Conservation (phyloP, 306 rosid species). For the Quercus glauca region DNA sequence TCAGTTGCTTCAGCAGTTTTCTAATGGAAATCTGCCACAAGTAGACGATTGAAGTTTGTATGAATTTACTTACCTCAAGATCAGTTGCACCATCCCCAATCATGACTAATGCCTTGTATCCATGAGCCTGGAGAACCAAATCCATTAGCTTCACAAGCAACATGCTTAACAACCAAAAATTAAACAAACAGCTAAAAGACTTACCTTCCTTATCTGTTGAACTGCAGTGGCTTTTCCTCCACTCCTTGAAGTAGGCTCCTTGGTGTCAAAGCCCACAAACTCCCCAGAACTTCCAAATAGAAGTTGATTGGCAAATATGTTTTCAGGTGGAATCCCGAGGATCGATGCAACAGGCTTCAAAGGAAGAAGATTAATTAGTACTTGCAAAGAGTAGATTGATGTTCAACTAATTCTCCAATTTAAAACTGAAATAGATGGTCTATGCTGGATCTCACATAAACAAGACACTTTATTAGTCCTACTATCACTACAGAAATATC, state of each 20-base stretch:
- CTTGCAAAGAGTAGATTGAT: slow-evolving; percentile 12
- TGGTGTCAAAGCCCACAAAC: slow-evolving; percentile 80
- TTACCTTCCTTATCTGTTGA: slow-evolving; percentile 73
- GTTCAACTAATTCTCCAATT: slow-evolving; percentile 14
- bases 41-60: not conserved
- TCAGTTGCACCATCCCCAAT: slow-evolving; percentile 97
- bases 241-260: slow-evolving; percentile 86
- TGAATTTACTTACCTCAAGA: slow-evolving; percentile 63
- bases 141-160: slow-evolving; percentile 26
- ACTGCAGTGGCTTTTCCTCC: slow-evolving; percentile 96
- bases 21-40: not conserved
- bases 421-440: not conserved
- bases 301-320: slow-evolving; percentile 84
- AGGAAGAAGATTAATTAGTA: slow-evolving; percentile 28
- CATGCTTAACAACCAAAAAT: not conserved
- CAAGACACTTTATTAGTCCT: slow-evolving; percentile 11
- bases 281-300: slow-evolving; percentile 80
- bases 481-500: slow-evolving; percentile 5
- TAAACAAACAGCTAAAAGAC: slow-evolving; percentile 17
- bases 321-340: slow-evolving; percentile 67
- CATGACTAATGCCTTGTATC: slow-evolving; percentile 72
- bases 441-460: not conserved
- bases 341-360: slow-evolving; percentile 84
- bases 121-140: slow-evolving; percentile 58
- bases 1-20: slow-evolving; percentile 3